Evolutionary conservation across 495 filamentous ascomycete genomes (phyloP).

Genomic region (Neurospora sp.): DNA sequence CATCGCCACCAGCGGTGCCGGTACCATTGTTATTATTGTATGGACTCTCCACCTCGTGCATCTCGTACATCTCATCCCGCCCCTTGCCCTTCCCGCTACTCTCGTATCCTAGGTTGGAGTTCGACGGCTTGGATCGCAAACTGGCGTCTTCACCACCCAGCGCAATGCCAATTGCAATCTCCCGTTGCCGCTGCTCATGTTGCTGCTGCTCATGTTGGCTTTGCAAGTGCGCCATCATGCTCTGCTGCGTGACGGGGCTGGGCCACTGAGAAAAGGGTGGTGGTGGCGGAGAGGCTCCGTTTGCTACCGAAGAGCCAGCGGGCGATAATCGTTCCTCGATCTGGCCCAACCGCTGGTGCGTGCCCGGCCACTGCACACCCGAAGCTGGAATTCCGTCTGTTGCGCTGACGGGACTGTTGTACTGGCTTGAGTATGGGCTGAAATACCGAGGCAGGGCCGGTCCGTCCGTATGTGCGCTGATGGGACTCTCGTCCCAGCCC

Average conservation of each 20-base stretch:
- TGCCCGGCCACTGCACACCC: conserved; percentile 15
- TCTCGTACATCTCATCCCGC: conserved; percentile 21
- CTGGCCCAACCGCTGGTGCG: conserved; percentile 15
- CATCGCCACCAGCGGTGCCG: background rate
- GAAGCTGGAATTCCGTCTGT: conserved; percentile 19
- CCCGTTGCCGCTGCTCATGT: conserved; percentile 15
- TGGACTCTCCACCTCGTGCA: conserved; percentile 24
- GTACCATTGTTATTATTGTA: conserved; percentile 10
- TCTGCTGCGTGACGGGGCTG: conserved; percentile 16
- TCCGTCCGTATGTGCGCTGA: conserved; percentile 29
- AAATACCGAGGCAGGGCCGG: conserved; percentile 35
- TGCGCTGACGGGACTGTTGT: conserved; percentile 36
- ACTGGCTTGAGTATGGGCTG: conserved; percentile 36
- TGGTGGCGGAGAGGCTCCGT: conserved; percentile 11
- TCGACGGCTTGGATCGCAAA: conserved; percentile 17
- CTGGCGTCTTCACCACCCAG: conserved; percentile 24
- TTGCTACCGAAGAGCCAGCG: background rate
- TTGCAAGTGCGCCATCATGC: conserved; percentile 3
- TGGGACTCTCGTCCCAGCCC: conserved; percentile 37
- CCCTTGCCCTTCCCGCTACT: conserved; percentile 22
- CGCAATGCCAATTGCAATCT: conserved; percentile 26
- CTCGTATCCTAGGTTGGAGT: conserved; percentile 10
- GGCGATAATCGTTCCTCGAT: conserved; percentile 3
- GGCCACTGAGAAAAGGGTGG: conserved; percentile 25
- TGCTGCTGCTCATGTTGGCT: conserved; percentile 2